Evolutionary conservation across 2,329 filamentous ascomycete genomes (phyloP), one percentile per base, ranked within the genome.

Genomic region (Aaosphaeria arxii): DNA sequence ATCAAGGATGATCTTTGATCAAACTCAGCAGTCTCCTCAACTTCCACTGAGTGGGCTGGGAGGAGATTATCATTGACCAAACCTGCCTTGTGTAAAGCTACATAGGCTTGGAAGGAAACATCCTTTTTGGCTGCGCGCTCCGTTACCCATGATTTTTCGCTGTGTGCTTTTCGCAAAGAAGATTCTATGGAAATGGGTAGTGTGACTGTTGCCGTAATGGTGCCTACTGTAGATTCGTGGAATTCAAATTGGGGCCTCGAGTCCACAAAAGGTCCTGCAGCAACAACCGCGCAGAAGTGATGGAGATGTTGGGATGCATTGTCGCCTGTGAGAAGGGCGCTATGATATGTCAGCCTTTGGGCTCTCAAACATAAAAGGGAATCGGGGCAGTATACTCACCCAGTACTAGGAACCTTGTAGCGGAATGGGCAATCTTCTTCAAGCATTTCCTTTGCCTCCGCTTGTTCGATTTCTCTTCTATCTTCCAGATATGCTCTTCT

Each of bases 41-140:
- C 49, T 5, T 44, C 42, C 30, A 65, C 60, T 42, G 54, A 55
- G 47, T 59, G 48, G 78, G 71, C 6, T 71, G 92, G 92, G 38
- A 96, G 75, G 0, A 96, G 71, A 57, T 95, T 78, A 11, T 95
- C 82, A 52, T 89, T 91, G 1, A 97, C 70, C 5, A 96, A 73
- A 0, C 87, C 86, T 29, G 81, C 85, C 6, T 80, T 58, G 62
- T 92, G 84, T 0, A 97, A 75, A 5, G 76, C 76, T 24, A 81
- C 71, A 61, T 91, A 96, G 1, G 91, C 88, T 60, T 89, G 82
- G 52, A 95, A 94, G 0, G 89, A 87, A 1, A 87, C 89, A 67
- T 96, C 92, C 61, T 87, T 89, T 56, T 77, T 84, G 0, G 91
- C 90, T 56, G 83, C 84, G 48, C 77, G 81, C 59, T 94, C 86